These are phyloP conservation scores for Sutorius australiensis DNA, from an alignment of 768 basidiomycete genomes.

Conservation along the genomic window DNA sequence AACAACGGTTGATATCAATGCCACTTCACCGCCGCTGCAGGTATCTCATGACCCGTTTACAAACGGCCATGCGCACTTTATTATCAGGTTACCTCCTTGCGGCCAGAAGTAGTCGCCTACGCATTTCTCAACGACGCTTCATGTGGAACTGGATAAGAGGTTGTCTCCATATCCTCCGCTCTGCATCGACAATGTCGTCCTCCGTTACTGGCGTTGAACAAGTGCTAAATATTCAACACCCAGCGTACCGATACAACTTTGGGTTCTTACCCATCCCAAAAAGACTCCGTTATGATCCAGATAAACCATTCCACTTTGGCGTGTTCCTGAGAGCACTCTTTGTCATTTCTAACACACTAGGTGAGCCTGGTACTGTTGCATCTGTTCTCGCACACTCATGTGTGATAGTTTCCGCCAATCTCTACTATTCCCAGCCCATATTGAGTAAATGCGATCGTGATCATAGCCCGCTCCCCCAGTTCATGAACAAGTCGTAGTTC, in stretches of 20 bases:
- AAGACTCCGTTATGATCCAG: constrained; percentile 46
- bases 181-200: background rate
- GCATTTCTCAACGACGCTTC: background rate
- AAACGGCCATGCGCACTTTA: background rate
- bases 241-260: constrained; percentile 37
- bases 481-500: constrained; percentile 11
- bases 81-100: background rate
- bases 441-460: constrained; percentile 45
- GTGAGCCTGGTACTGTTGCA: constrained; percentile 2
- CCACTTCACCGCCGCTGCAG: background rate
- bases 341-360: constrained; percentile 52
- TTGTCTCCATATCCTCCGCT: constrained; percentile 1
- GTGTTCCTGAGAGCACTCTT: constrained; percentile 53
- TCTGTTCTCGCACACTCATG: background rate
- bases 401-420: constrained; percentile 49
- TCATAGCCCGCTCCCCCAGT: background rate
- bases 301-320: constrained; percentile 47
- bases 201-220: background rate
- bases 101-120: background rate
- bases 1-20: background rate
- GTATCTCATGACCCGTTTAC: constrained; percentile 3
- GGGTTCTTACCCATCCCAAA: constrained; percentile 60
- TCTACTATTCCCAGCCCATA: constrained; percentile 79
- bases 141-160: background rate
- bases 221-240: background rate